Evolutionary conservation across 805 yeast genomes (phyloP).

Genomic region (Wickerhamiella parazyma): DNA sequence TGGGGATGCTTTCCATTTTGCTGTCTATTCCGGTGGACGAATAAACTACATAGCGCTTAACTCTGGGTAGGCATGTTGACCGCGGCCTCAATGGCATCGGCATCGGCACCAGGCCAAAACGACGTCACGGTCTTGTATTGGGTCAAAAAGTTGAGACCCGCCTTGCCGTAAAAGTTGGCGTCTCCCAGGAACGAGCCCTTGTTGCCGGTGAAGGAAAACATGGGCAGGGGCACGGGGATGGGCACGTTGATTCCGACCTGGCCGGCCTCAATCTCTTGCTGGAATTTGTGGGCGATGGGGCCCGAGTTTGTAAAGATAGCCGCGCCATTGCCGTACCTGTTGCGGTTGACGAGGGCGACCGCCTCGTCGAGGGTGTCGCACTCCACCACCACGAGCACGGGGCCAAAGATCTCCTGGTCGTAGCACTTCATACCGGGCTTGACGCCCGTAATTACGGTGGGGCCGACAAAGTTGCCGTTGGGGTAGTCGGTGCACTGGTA

Average conservation of each 20-base stretch:
- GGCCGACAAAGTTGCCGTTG: slow-evolving; percentile 59
- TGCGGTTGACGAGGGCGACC: slow-evolving; percentile 46
- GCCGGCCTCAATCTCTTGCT: slow-evolving; percentile 54
- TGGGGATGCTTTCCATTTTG: neutral
- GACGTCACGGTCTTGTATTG: slow-evolving; percentile 64
- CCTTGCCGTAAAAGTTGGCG: slow-evolving; percentile 65
- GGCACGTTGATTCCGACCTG: slow-evolving; percentile 72
- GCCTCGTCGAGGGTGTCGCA: slow-evolving; percentile 57
- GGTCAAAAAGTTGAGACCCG: slow-evolving; percentile 60
- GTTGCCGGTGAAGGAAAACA: slow-evolving; percentile 69
- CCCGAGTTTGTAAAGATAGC: slow-evolving; percentile 60
- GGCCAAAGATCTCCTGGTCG: slow-evolving; percentile 68
- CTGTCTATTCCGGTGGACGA: neutral
- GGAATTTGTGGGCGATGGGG: slow-evolving; percentile 55
- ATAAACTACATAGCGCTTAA: slow-evolving; percentile 11
- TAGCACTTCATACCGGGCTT: slow-evolving; percentile 59
- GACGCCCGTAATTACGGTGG: slow-evolving; percentile 48
- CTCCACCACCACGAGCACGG: slow-evolving; percentile 50
- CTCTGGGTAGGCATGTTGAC: slow-evolving; percentile 58
- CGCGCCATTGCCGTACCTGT: slow-evolving; percentile 58
- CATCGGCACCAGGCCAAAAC: slow-evolving; percentile 46
- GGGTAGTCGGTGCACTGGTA: slow-evolving; percentile 35
- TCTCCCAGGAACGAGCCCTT: slow-evolving; percentile 67
- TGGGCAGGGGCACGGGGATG: slow-evolving; percentile 68
- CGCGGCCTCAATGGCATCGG: slow-evolving; percentile 37